Base-by-base conservation (phyloP, 176 grass and related monocot species). In the Eragrostis nindensis region DNA sequence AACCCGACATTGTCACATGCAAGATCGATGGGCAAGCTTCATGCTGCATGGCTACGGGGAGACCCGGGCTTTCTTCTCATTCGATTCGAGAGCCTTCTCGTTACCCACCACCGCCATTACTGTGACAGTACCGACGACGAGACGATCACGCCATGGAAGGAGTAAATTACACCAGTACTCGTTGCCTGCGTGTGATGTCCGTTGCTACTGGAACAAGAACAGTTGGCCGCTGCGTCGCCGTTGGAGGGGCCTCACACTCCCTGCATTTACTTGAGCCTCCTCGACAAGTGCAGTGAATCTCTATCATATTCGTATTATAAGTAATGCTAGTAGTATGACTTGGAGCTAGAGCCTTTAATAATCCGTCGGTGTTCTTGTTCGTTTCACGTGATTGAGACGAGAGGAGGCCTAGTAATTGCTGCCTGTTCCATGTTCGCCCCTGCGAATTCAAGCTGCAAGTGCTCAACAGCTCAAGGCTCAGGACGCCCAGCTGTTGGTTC, bases 361-460 rank as follows among this genome's bases (percentile, higher is more conserved):
- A 49, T 27, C 53, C 29, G 22, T 53, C 12, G 78, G 22, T 39
- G 71, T 18, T 44, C 54, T 71, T 82, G 85, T 68, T 18, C 66
- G 30, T 26, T 17, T 87, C 85, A 82, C 72, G 72, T 82, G 77
- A 47, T 12, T 11, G 9, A 24, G n/a, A 59, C 9, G n/a, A 24
- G 8, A 59, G 55, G 19, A 56, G 50, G 17, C 36, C 30, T 24
- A 27, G 45, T 18, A 60, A 70, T 0, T 47, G 78, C 12, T n/a
- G 18, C 16, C 50, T 2, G 14, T 10, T 19, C 47, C 55, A 22
- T 68, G 13, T 44, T 76, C 41, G 22, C 30, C 25, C 62, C 42
- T 38, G 48, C 48, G 4, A 21, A 7, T 57, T 52, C 78, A 32
- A 66, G 17, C 26, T 62, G 56, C 1, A 50, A 2, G 1, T 39